Percentiles rank a stretch among this genome's conserved stretches.
Evolutionary conservation across 2,329 filamentous ascomycete genomes (phyloP).

Genomic region (Fusarium tupiense): DNA sequence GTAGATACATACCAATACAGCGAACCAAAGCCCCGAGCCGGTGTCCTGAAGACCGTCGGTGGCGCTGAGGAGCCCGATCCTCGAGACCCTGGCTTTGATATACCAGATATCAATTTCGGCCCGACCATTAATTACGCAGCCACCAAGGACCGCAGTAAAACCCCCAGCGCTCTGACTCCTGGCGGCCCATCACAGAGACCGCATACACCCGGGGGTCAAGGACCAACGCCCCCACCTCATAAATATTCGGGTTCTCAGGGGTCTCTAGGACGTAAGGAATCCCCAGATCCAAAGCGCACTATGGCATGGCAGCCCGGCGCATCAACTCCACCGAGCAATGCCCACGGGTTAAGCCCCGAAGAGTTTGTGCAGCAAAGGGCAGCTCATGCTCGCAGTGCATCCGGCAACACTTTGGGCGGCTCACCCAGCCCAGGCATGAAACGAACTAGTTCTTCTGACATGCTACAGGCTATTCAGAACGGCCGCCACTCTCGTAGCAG

Average conservation of each 20-base stretch:
- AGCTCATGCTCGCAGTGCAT: slow-evolving; percentile 68
- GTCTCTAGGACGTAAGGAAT: slow-evolving; percentile 58
- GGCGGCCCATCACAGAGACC: slow-evolving; percentile 39
- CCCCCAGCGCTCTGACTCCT: slow-evolving; percentile 27
- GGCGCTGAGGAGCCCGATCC: slow-evolving; percentile 49
- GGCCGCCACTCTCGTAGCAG: slow-evolving; percentile 51
- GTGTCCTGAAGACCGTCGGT: slow-evolving; percentile 82
- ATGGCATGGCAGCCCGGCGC: slow-evolving; percentile 83
- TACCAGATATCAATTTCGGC: slow-evolving; percentile 86
- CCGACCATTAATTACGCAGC: slow-evolving; percentile 76
- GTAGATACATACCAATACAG: slow-evolving; percentile 39
- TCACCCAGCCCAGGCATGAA: slow-evolving; percentile 48
- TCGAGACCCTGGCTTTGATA: slow-evolving; percentile 56
- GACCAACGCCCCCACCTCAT: slow-evolving; percentile 36
- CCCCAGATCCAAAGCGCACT: slow-evolving; percentile 68
- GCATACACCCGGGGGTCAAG: slow-evolving; percentile 47
- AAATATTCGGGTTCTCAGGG: slow-evolving; percentile 36
- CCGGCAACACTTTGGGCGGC: slow-evolving; percentile 56
- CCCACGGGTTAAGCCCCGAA: slow-evolving; percentile 75
- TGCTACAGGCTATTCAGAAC: slow-evolving; percentile 36
- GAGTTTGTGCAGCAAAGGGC: slow-evolving; percentile 85
- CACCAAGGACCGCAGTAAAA: slow-evolving; percentile 47
- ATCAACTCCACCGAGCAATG: slow-evolving; percentile 57
- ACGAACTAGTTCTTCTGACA: slow-evolving; percentile 54
- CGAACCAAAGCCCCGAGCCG: slow-evolving; percentile 69